A percentile compares a stretch with the other conserved stretches of the same genome.
Conservation (phyloP, 306 rosid species). For the Cucumis cinereus region DNA sequence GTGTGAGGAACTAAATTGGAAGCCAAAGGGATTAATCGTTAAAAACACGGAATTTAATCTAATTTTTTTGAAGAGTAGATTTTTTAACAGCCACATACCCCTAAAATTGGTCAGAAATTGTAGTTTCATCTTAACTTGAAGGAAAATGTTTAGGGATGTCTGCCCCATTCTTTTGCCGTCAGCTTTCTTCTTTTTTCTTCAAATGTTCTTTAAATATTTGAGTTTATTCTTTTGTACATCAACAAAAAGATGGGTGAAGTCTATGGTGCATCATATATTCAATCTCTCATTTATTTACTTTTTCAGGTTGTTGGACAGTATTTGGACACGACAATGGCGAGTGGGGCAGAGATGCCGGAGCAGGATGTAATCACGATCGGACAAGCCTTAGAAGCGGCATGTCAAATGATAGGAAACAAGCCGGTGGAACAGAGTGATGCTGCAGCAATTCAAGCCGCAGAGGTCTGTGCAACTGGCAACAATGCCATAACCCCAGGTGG, state of each 20-base stretch:
- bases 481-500: slow-evolving; percentile 40
- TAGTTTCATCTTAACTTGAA: background rate
- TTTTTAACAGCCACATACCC: background rate
- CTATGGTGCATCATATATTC: no score
- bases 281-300: no score
- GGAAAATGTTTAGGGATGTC: no score
- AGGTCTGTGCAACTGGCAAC: slow-evolving; percentile 45
- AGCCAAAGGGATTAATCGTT: no score
- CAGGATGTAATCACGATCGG: slow-evolving; percentile 46
- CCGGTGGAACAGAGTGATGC: slow-evolving; percentile 54
- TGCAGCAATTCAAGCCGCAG: slow-evolving; percentile 60
- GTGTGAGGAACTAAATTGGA: no score
- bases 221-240: no score
- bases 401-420: slow-evolving; percentile 30
- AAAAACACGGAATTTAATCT: no score
- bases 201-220: no score
- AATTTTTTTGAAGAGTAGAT: background rate
- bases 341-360: background rate
- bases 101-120: background rate
- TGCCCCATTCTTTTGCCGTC: no score
- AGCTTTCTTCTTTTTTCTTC: no score
- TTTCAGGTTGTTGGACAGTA: slow-evolving; percentile 41
- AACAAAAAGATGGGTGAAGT: no score
- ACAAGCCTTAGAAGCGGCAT: slow-evolving; percentile 66
- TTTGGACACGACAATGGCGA: slow-evolving; percentile 23